Percentiles rank a stretch among this genome's conserved stretches.
phyloP scores from a whole-genome alignment of 2,329 filamentous ascomycete genomes.

The Clathrospora elynae region DNA sequence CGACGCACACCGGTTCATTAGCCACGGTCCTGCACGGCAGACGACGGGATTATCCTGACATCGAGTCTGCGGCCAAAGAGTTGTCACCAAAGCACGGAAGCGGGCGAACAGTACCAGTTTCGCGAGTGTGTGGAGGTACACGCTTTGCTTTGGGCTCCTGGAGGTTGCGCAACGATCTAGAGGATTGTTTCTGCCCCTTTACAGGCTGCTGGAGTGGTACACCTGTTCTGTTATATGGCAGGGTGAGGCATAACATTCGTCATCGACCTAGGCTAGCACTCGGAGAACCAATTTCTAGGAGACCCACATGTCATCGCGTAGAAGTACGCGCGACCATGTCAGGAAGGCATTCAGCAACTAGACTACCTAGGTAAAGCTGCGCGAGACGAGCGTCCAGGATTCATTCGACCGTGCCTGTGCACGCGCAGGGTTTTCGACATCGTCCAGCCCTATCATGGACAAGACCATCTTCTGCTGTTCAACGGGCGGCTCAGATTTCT shows the following conservation, averaged over 20 bases:
- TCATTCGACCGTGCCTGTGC: slow-evolving; percentile 16
- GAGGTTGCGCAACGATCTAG: slow-evolving; percentile 18
- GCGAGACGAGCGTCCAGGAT: slow-evolving; percentile 9
- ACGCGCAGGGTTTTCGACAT: slow-evolving; percentile 16
- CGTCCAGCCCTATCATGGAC: slow-evolving; percentile 29
- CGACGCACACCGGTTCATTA: slow-evolving; percentile 27
- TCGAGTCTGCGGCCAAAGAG: slow-evolving; percentile 37
- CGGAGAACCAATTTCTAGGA: slow-evolving; percentile 19
- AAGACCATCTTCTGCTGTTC: slow-evolving; percentile 25
- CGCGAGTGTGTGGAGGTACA: slow-evolving; percentile 10
- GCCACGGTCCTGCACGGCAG: slow-evolving; percentile 24
- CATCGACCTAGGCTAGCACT: slow-evolving; percentile 32
- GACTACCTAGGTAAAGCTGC: too few relatives aligned
- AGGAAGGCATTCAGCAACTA: slow-evolving; percentile 10
- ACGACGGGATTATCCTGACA: slow-evolving; percentile 21
- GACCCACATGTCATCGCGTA: slow-evolving; percentile 14
- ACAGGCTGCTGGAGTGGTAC: slow-evolving; percentile 14
- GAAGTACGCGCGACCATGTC: slow-evolving; percentile 3
- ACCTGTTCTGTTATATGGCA: slow-evolving; percentile 25
- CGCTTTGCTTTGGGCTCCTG: slow-evolving; percentile 21
- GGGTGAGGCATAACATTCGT: slow-evolving; percentile 30
- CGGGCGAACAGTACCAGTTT: slow-evolving; percentile 19
- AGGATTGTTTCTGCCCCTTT: slow-evolving; percentile 34
- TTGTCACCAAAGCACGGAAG: slow-evolving; percentile 8
- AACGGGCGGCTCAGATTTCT: slow-evolving; percentile 32